Base-by-base conservation (phyloP, 169 alveolate species). In the Cryptosporidium baileyi region DNA sequence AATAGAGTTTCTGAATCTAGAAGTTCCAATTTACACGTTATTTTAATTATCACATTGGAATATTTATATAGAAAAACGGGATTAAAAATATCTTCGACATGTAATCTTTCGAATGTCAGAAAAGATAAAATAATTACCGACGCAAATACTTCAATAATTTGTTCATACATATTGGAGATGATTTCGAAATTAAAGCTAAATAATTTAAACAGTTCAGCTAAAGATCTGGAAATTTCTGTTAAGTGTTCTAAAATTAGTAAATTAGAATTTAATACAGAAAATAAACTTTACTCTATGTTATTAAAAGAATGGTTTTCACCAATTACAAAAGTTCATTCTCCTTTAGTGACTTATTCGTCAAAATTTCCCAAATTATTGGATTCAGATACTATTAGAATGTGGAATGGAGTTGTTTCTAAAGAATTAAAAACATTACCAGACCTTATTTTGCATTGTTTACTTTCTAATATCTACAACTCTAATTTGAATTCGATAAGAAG, bases 271-370 rank as follows among this genome's bases (percentile, higher is more conserved):
- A 9, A 47, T 2, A 6, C 13, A 13, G 32, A 57, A 30, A 26
- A 26, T n/a, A 17, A 74, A 57, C 36, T 74, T 19, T 41, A 52
- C 24, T 7, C 30, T 13, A 54, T 74, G 67, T 19, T 74, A 3
- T 36, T 74, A 52, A 74, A 60, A 7, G 85, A 74, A 34, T 74
- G 85, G 85, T 8, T 57, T 54, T 74, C 67, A 8, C 85, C 85
- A n/a, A 59, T 74, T 32, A 74, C 85, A 36, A 74, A 51, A 41
- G 41, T 54, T 32, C 57, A 54, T 36, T 54, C 85, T 15, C 28
- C 85, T 22, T 59, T 74, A 24, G 36, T 57, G 22, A 26, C 85
- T 22, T 74, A 74, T 51, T 74, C 85, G 7, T 74, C 85, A 38
- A 74, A 74, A 34, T 57, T 74, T 38, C 85, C 85, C 30, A 51